Evolutionary conservation across 2,329 filamentous ascomycete genomes (phyloP).

Genomic region (Verticillium alfalfae): DNA sequence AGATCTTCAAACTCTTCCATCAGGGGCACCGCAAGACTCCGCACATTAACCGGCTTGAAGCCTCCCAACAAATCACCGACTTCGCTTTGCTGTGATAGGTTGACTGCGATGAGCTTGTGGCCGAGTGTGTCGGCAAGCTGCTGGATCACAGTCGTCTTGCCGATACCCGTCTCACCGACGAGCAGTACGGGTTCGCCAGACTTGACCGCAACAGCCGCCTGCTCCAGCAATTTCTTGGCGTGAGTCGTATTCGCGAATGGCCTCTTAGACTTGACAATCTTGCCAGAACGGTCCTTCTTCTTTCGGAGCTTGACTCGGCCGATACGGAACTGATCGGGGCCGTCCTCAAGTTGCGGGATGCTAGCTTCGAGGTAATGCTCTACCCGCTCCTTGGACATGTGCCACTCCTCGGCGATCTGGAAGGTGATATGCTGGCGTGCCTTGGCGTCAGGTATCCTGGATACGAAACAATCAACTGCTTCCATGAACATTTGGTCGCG

Average conservation of each 20-base stretch:
- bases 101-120: slow-evolving; percentile 85
- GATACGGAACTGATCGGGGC: slow-evolving; percentile 51
- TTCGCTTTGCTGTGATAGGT: slow-evolving; percentile 96
- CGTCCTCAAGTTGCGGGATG: slow-evolving; percentile 63
- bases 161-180: slow-evolving; percentile 98
- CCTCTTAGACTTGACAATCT: slow-evolving; percentile 46
- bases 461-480: slow-evolving; percentile 86
- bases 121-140: slow-evolving; percentile 81
- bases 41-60: slow-evolving; percentile 91
- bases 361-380: slow-evolving; percentile 72
- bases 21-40: slow-evolving; percentile 80
- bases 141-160: slow-evolving; percentile 95
- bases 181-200: slow-evolving; percentile 85
- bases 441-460: slow-evolving; percentile 64
- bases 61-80: slow-evolving; percentile 92
- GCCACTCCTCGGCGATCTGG: slow-evolving; percentile 79
- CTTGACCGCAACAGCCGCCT: slow-evolving; percentile 76
- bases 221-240: slow-evolving; percentile 79
- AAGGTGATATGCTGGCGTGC: slow-evolving; percentile 56
- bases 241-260: slow-evolving; percentile 87
- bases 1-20: slow-evolving; percentile 92
- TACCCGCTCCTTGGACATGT: slow-evolving; percentile 75
- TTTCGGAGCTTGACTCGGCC: slow-evolving; percentile 62
- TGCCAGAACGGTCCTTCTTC: slow-evolving; percentile 41
- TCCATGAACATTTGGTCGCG: slow-evolving; percentile 88